Base-by-base conservation (phyloP, 768 basidiomycete species). In the Hypsizygus marmoreus region DNA sequence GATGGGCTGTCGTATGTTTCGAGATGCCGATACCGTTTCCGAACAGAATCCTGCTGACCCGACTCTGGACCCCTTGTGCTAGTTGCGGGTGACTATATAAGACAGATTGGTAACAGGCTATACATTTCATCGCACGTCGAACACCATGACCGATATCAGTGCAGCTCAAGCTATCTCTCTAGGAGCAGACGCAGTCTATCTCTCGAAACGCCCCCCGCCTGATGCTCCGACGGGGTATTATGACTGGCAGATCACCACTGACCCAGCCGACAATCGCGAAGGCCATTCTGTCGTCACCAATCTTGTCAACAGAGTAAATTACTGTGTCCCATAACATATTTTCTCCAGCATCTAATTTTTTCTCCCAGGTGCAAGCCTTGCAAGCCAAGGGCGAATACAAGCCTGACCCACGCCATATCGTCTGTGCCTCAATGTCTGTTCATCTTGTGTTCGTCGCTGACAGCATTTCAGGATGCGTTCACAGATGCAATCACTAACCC, bases 151-250 rank as follows among this genome's bases (percentile, higher is more conserved):
- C 19, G 32, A 50, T 34, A 56, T 64, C 35, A 55, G 59, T 34
- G 50, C 62, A 5, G 36, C 55, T 20, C 56, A 64, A 52, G 59
- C 51, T 4, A 55, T 66, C 40, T 43, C 54, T 6, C 48, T 63
- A 19, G 64, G 54, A 12, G 63, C 66, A 2, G 73, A 75, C 46
- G 54, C 62, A 8, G 53, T 56, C 20, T 62, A 71, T 47, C 69
- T 75, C 28, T 59, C 68, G 6, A 54, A 54, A 6, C 65, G 75
- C 8, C 55, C 68, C 19, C 58, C 66, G 1, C 76, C 76, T 6
- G 53, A 49, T 26, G 68, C 75, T 4, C 70, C 70, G 4, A 72
- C 73, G 47, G 75, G 75, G 6, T 68, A 67, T 40, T 78, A 78
- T 53, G 71, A 75, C 50, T 70, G 64, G 58, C 62, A 76, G 53